These are phyloP conservation scores for Arthrobotrys entomopaga DNA, from an alignment of 2,329 filamentous ascomycete species.

Conservation along the genomic window DNA sequence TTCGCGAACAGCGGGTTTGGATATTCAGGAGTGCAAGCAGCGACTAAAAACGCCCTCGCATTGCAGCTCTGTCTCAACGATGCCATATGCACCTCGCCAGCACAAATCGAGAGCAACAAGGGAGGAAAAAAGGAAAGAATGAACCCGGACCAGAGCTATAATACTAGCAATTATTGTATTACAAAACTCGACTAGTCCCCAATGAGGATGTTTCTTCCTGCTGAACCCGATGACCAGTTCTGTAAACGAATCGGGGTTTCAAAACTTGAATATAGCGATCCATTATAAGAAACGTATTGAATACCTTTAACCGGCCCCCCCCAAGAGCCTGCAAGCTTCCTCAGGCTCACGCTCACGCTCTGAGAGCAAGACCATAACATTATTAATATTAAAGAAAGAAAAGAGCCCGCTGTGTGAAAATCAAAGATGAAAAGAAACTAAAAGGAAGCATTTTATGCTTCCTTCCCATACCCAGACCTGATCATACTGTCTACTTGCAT, in stretches of 20 bases:
- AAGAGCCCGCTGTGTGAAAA: conserved; percentile 1
- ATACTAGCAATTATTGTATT: conserved; percentile 48
- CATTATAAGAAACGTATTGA: conserved; percentile 50
- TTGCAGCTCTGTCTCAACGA: conserved; percentile 26
- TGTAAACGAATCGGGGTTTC: conserved; percentile 38
- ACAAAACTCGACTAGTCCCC: conserved; percentile 36
- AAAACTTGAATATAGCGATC: conserved; percentile 47
- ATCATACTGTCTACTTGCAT: conserved; percentile 70
- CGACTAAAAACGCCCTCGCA: conserved; percentile 23
- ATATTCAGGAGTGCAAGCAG: not conserved
- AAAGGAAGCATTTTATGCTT: conserved; percentile 25
- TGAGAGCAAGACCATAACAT: conserved; percentile 18
- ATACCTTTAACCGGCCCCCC: conserved; percentile 48
- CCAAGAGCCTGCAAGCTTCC: conserved; percentile 28
- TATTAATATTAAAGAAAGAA: conserved; percentile 4
- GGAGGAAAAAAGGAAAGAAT: not conserved
- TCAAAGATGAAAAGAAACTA: conserved; percentile 8
- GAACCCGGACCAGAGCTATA: conserved; percentile 38
- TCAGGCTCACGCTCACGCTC: conserved; percentile 25
- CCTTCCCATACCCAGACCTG: conserved; percentile 58
- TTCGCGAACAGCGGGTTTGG: too few relatives aligned
- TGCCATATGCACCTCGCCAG: conserved; percentile 28
- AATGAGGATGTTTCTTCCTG: conserved; percentile 49
- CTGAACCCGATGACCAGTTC: conserved; percentile 47
- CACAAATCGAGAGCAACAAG: not conserved